Percentiles rank a stretch among this genome's conserved stretches.
Evolutionary conservation across 495 filamentous ascomycete genomes (phyloP).

Genomic region (Aspergillus wentii): DNA sequence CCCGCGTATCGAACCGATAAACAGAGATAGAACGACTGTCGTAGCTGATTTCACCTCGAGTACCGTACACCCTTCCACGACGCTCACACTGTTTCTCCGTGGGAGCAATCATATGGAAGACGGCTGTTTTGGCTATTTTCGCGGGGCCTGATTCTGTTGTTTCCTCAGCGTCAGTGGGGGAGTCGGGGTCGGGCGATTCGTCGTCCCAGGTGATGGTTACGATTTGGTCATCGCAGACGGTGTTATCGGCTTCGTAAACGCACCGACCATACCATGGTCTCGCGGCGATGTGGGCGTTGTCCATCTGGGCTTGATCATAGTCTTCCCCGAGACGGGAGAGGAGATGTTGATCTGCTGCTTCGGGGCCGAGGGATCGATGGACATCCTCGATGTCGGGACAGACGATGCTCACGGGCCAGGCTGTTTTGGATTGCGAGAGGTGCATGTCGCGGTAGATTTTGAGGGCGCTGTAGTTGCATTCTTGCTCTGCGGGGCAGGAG

Average conservation of each 20-base stretch:
- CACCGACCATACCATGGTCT: conserved; percentile 88
- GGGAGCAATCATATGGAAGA: conserved; percentile 89
- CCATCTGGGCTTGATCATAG: conserved; percentile 46
- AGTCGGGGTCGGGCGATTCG: conserved; percentile 3
- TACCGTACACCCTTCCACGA: conserved; percentile 78
- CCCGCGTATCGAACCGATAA: conserved; percentile 31
- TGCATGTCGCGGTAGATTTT: conserved; percentile 65
- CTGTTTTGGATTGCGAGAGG: conserved; percentile 53
- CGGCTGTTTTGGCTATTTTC: conserved; percentile 67
- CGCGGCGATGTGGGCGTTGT: conserved; percentile 50
- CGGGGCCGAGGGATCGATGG: conserved; percentile 8
- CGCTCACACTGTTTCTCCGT: conserved; percentile 84
- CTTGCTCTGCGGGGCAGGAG: conserved; percentile 63
- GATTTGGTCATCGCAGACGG: conserved; percentile 83
- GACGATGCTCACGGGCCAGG: conserved; percentile 86
- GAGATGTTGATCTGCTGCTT: conserved; percentile 26
- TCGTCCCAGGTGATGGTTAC: conserved; percentile 81
- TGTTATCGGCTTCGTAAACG: conserved; percentile 88
- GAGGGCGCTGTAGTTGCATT: conserved; percentile 79
- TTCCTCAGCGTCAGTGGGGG: not conserved
- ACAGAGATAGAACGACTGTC: conserved; percentile 43
- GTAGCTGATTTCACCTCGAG: conserved; percentile 77
- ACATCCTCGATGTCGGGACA: conserved; percentile 83
- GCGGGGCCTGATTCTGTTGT: conserved; percentile 21
- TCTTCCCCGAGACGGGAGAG: conserved; percentile 53